A percentile compares a stretch with the other conserved stretches of the same genome.
phyloP scores from a whole-genome alignment of 1,284 basidiomycete genomes.

The Pulchroboletus neoregius region DNA sequence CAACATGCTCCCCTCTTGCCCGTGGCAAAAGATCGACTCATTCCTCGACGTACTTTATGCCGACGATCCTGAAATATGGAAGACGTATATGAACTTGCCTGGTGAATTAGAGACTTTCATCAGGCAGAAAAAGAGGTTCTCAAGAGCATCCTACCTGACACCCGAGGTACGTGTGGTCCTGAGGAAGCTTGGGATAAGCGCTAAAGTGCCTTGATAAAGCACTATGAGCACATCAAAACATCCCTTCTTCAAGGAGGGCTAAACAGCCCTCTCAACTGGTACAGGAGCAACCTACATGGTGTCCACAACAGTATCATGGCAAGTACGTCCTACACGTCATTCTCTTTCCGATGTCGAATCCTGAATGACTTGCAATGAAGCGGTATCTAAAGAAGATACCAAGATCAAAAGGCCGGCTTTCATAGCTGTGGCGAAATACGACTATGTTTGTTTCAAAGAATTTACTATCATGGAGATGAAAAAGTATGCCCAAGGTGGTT shows the following conservation, averaged over 20 bases:
- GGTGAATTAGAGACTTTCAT: constrained; percentile 34
- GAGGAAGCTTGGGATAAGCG: neutral
- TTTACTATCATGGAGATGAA: constrained; percentile 24
- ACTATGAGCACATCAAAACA: constrained; percentile 24
- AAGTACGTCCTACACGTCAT: constrained; percentile 17
- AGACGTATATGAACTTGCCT: constrained; percentile 32
- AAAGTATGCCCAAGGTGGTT: constrained; percentile 29
- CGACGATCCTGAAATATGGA: constrained; percentile 33
- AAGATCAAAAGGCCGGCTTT: constrained; percentile 31
- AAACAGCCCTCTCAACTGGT: constrained; percentile 33
- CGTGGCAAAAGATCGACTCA: constrained; percentile 29
- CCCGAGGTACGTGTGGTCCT: constrained; percentile 25
- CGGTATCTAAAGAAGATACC: constrained; percentile 22
- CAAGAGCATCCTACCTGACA: constrained; percentile 32
- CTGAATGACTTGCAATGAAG: constrained; percentile 14
- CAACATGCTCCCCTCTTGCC: no score
- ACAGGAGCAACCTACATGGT: constrained; percentile 22
- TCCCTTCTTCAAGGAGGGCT: constrained; percentile 29
- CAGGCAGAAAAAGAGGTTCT: constrained; percentile 19
- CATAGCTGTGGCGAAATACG: constrained; percentile 31
- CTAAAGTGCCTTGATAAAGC: constrained; percentile 18
- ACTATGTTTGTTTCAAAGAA: constrained; percentile 26
- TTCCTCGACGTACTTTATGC: constrained; percentile 34
- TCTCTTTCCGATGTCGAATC: neutral
- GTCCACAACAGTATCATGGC: constrained; percentile 23